Conservation (phyloP, 1,139 yeast species). For the Insectozyma bohioensis region DNA sequence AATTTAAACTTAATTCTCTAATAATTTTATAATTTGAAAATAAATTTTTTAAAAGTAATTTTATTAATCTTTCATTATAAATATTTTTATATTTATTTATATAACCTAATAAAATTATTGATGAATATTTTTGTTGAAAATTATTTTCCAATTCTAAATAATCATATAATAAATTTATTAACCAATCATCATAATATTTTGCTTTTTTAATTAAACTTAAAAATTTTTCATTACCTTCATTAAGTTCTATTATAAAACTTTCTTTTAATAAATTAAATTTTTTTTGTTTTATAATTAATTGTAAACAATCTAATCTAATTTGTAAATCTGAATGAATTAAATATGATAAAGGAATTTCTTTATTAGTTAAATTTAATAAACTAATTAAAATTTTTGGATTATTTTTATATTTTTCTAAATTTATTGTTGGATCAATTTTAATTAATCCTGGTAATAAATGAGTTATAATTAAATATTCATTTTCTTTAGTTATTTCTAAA, state of each 20-base stretch:
- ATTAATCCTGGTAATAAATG: conserved; percentile 67
- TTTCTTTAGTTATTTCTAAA: conserved; percentile 2
- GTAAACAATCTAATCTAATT: conserved; percentile 57
- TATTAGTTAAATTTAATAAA: conserved; percentile 64
- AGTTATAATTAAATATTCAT: conserved; percentile 35
- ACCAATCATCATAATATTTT: conserved; percentile 41
- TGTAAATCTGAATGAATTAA: conserved; percentile 45
- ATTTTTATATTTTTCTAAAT: conserved; percentile 18
- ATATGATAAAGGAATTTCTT: conserved; percentile 31
- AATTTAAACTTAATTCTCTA: conserved; percentile 49
- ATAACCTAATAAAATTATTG: conserved; percentile 21
- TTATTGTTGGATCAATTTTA: conserved; percentile 40
- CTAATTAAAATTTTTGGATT: conserved; percentile 47
- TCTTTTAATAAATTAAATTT: conserved; percentile 49
- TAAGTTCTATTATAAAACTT: conserved; percentile 43
- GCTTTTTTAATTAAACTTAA: conserved; percentile 49
- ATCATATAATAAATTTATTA: conserved; percentile 38
- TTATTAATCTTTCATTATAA: conserved; percentile 27
- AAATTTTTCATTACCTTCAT: conserved; percentile 61
- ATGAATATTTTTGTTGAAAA: conserved; percentile 51
- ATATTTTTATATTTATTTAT: conserved; percentile 20
- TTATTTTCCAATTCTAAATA: conserved; percentile 66
- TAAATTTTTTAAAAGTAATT: conserved; percentile 58
- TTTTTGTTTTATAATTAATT: conserved; percentile 48
- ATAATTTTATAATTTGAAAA: conserved; percentile 77